Percentiles rank a stretch among this genome's conserved stretches.
Conservation (phyloP, 78 protist genomes). For the Monosiga brevicollis region DNA sequence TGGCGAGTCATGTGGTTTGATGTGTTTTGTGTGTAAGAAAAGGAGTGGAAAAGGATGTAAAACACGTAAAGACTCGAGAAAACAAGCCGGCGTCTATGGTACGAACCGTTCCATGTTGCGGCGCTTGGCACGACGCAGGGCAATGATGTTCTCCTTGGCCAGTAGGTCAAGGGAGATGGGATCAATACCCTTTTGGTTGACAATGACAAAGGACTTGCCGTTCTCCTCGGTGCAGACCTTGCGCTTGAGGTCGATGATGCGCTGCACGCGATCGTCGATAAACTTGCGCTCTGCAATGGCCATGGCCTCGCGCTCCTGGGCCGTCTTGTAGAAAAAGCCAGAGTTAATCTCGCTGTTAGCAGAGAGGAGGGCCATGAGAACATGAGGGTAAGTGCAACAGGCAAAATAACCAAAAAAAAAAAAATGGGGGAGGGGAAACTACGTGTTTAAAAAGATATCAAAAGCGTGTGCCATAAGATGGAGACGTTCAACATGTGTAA, state of each 20-base stretch:
- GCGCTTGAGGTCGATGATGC: conserved; percentile 88
- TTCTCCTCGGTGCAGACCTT: conserved; percentile 40
- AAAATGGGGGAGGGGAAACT: no score
- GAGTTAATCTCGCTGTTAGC: conserved; percentile 89
- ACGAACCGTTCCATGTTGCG: conserved; percentile 92
- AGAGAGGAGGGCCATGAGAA: no score
- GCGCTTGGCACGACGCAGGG: conserved; percentile 95
- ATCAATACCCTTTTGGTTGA: conserved; percentile 99
- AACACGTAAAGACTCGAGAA: no score
- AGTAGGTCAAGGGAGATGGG: conserved; percentile 93
- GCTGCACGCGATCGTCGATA: conserved; percentile 75
- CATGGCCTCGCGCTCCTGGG: conserved; percentile 82
- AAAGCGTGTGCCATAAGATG: no score
- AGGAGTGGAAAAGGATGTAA: no score
- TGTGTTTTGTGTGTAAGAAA: no score
- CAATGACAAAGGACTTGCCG: conserved; percentile 74
- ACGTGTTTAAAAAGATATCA: background rate
- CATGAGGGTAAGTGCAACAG: background rate
- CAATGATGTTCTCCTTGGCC: conserved; percentile 90
- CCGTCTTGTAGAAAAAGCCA: conserved; percentile 68
- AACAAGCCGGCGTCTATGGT: no score
- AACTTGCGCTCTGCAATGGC: conserved; percentile 90
- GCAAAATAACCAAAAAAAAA: background rate
- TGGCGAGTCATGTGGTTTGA: no score
- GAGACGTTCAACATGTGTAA: background rate